Evolutionary conservation across 2,329 filamentous ascomycete species (phyloP).

Genomic region (Ploettnerulaceae sp.): DNA sequence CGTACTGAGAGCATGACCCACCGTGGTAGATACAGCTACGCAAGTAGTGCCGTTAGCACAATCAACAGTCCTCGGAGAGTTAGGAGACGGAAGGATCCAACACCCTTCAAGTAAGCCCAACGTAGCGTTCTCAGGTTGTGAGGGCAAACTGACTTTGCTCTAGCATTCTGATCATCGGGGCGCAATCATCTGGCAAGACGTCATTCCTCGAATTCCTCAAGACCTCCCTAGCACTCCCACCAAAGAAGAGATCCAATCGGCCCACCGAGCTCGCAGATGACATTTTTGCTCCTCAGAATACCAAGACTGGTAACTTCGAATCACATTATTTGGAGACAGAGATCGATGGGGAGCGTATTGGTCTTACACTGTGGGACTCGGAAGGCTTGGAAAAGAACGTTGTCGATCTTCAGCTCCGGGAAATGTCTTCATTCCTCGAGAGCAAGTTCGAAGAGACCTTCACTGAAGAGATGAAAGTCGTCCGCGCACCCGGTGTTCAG

Average conservation of each 20-base stretch:
- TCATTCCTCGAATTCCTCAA: constrained; percentile 96
- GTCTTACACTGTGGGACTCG: constrained; percentile 94
- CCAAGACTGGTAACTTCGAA: constrained; percentile 61
- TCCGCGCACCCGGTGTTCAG: constrained; percentile 84
- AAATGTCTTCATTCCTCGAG: constrained; percentile 89
- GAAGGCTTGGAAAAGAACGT: constrained; percentile 91
- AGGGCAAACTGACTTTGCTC: constrained; percentile 16
- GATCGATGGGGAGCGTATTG: constrained; percentile 85
- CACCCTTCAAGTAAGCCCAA: constrained; percentile 86
- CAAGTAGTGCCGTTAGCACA: constrained; percentile 83
- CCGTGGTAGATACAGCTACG: constrained; percentile 93
- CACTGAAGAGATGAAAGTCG: constrained; percentile 93
- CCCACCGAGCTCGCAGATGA: constrained; percentile 43
- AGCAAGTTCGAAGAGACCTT: constrained; percentile 99
- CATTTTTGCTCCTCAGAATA: constrained; percentile 41
- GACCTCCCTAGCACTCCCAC: constrained; percentile 75
- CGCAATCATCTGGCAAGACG: constrained; percentile 85
- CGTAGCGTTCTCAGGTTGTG: neutral
- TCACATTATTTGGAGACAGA: constrained; percentile 92
- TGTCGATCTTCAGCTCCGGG: constrained; percentile 87
- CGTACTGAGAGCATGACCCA: constrained; percentile 94
- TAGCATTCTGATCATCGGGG: constrained; percentile 86
- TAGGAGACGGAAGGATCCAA: constrained; percentile 92
- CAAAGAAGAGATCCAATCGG: constrained; percentile 59
- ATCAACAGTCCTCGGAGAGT: constrained; percentile 91